These are phyloP conservation scores for Pueraria montana DNA, from an alignment of 306 rosid genomes.

Conservation along the genomic window DNA sequence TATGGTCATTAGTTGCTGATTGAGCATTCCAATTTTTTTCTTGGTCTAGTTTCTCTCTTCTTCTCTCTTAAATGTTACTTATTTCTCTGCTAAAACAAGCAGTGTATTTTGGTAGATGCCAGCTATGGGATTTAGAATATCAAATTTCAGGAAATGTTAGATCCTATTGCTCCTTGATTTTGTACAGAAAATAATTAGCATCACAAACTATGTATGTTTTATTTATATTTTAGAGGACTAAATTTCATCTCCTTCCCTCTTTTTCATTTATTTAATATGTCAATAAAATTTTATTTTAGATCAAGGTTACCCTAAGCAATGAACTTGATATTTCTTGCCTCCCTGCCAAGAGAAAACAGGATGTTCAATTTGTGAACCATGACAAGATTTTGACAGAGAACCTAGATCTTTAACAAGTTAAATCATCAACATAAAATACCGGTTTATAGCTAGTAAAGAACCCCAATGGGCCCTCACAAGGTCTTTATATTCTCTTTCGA, in stretches of 20 bases:
- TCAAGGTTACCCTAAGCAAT: no score
- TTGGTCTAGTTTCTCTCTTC: constrained; percentile 45
- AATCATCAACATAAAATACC: no score
- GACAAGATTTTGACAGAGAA: constrained; percentile 13
- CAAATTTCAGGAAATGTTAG: constrained; percentile 24
- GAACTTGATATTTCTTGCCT: neutral
- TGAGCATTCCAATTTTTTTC: constrained; percentile 47
- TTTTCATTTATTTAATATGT: neutral
- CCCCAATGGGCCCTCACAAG: no score
- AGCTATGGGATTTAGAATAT: constrained; percentile 25
- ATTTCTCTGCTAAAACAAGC: constrained; percentile 37
- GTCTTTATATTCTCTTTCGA: neutral
- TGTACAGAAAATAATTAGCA: constrained; percentile 12
- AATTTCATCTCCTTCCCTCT: neutral
- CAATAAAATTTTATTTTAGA: no score
- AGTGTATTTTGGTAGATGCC: constrained; percentile 28
- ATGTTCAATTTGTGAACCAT: constrained; percentile 30
- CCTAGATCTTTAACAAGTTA: neutral
- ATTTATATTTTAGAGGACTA: neutral
- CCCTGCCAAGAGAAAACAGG: constrained; percentile 18
- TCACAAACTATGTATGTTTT: constrained; percentile 21
- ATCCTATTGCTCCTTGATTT: constrained; percentile 33
- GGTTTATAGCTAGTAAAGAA: no score
- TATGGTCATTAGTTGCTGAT: constrained; percentile 30
- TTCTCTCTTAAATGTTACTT: constrained; percentile 21